Conservation (phyloP, 768 basidiomycete species). For the Strobilomyces echinocephalus region DNA sequence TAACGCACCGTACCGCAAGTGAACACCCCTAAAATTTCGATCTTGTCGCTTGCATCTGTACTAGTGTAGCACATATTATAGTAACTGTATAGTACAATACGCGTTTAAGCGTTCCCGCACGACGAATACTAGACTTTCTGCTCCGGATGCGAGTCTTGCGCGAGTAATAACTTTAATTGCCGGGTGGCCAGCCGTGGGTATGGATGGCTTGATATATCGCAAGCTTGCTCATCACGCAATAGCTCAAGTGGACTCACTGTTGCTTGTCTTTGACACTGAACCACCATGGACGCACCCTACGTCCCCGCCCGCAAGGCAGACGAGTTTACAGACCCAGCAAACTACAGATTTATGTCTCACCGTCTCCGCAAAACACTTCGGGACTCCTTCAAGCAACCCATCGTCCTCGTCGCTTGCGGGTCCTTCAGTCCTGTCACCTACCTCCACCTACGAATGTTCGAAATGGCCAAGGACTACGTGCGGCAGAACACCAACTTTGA, state of each 20-base stretch:
- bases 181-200: slow-evolving; percentile 16
- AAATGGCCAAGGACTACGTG: slow-evolving; percentile 97
- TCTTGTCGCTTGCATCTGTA: slow-evolving; percentile 9
- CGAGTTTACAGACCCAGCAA: slow-evolving; percentile 56
- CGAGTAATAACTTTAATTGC: no score
- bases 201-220: slow-evolving; percentile 13
- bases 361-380: slow-evolving; percentile 56
- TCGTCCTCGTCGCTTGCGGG: slow-evolving; percentile 94
- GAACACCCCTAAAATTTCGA: slow-evolving; percentile 5
- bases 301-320: slow-evolving; percentile 17
- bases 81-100: slow-evolving; percentile 17
- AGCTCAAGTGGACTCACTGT: slow-evolving; percentile 6
- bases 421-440: slow-evolving; percentile 99
- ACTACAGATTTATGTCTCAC: slow-evolving; percentile 65
- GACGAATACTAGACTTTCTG: neutral
- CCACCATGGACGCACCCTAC: slow-evolving; percentile 24
- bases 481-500: slow-evolving; percentile 90
- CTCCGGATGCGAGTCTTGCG: neutral
- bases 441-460: slow-evolving; percentile 97
- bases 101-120: neutral
- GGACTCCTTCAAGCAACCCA: slow-evolving; percentile 68
- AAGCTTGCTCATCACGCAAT: neutral
- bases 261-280: slow-evolving; percentile 8
- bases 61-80: slow-evolving; percentile 21
- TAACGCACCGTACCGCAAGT: slow-evolving; percentile 2